Conservation (phyloP, 169 alveolate species). For the Cryptosporidium tyzzeri region DNA sequence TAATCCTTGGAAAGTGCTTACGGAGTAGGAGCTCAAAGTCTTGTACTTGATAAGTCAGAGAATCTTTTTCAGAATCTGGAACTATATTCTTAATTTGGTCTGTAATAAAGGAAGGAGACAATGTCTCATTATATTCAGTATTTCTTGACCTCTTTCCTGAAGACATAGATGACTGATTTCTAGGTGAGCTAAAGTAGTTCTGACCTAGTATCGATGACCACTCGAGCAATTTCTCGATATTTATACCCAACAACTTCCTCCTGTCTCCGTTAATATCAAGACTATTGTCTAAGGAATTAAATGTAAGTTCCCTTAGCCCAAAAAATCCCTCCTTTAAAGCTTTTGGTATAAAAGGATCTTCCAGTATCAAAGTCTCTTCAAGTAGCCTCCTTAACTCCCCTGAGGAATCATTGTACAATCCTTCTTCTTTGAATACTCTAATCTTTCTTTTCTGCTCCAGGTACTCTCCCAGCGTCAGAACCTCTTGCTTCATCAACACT, state of each 20-base stretch:
- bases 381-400: conserved; percentile 11
- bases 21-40: conserved; percentile 33
- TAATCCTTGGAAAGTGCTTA: conserved; percentile 36
- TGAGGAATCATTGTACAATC: neutral
- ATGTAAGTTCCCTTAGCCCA: neutral
- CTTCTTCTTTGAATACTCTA: neutral
- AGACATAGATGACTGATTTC: conserved; percentile 10
- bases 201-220: conserved; percentile 39
- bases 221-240: conserved; percentile 3
- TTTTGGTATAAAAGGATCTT: conserved; percentile 42
- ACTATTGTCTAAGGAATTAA: neutral
- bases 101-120: neutral
- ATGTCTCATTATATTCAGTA: neutral
- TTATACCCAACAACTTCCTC: neutral
- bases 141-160: conserved; percentile 3
- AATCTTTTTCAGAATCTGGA: neutral
- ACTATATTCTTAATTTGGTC: neutral
- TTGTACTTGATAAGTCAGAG: neutral
- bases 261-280: neutral
- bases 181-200: neutral
- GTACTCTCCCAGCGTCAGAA: conserved; percentile 50
- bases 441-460: neutral
- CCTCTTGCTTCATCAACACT: conserved; percentile 14
- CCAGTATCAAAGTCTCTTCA: conserved; percentile 10
- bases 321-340: conserved; percentile 10